Evolutionary conservation across 2,329 filamentous ascomycete genomes (phyloP).

Genomic region (Rutstroemia sp.): DNA sequence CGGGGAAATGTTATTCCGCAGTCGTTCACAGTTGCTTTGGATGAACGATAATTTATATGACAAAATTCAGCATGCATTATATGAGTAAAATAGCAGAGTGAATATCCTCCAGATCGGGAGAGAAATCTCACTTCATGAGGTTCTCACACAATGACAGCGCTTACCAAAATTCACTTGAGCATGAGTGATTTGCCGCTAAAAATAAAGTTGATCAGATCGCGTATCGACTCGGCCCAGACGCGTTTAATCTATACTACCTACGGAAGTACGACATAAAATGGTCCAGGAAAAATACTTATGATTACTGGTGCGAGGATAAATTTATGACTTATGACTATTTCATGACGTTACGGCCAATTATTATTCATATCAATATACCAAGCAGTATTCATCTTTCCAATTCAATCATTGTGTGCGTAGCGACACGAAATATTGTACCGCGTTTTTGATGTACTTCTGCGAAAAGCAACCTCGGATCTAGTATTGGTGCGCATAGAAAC

Average conservation of each 20-base stretch:
- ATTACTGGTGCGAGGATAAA: neutral
- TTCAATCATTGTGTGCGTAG: neutral
- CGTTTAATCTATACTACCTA: neutral
- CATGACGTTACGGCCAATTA: neutral
- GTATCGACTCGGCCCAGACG: neutral
- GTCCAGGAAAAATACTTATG: neutral
- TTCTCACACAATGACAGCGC: too few relatives aligned
- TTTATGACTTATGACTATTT: neutral
- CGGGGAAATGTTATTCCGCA: too few relatives aligned
- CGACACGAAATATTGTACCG: neutral
- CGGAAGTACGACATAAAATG: neutral
- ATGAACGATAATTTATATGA: too few relatives aligned
- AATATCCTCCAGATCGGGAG: too few relatives aligned
- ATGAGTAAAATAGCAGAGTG: too few relatives aligned
- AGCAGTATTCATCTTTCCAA: neutral
- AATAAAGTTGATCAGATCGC: neutral
- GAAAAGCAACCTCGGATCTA: neutral
- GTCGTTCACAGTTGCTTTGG: too few relatives aligned
- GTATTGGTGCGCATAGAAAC: neutral
- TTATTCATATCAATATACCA: neutral
- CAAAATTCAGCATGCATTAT: too few relatives aligned
- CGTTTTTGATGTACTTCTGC: neutral
- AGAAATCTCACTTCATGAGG: too few relatives aligned
- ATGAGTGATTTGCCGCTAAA: neutral
- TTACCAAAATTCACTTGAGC: too few relatives aligned